phyloP scores from a whole-genome alignment of 352 stramenopile genomes.

The Phytophthora sp. region DNA sequence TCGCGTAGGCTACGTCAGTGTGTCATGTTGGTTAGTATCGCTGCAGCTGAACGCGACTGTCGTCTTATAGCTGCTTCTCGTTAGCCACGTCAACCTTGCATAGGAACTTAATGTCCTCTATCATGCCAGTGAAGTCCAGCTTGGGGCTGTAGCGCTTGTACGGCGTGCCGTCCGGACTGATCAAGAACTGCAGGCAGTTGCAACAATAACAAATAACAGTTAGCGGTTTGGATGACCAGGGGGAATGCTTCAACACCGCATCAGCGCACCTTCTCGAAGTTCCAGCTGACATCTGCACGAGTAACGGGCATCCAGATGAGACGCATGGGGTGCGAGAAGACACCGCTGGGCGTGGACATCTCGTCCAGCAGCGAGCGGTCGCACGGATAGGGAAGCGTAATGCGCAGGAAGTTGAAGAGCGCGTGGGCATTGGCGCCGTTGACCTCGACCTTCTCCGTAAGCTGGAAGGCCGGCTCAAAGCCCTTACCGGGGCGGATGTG shows the following conservation, averaged over 20 bases:
- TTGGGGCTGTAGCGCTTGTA: conserved; percentile 86
- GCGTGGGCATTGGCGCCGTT: conserved; percentile 82
- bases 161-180: conserved; percentile 74
- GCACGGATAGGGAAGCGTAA: conserved; percentile 71
- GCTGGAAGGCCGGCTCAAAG: conserved; percentile 69
- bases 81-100: conserved; percentile 47
- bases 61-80: conserved; percentile 46
- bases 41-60: conserved; percentile 5
- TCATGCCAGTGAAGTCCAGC: conserved; percentile 64
- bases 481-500: conserved; percentile 78
- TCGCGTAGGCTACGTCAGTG: not conserved
- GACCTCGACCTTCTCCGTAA: conserved; percentile 84
- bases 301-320: conserved; percentile 88
- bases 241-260: not conserved
- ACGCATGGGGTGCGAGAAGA: conserved; percentile 84
- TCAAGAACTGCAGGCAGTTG: conserved; percentile 58
- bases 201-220: conserved; percentile 2
- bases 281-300: conserved; percentile 80
- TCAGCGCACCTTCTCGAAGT: conserved; percentile 77
- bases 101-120: conserved; percentile 73
- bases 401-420: conserved; percentile 80
- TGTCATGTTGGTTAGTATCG: not conserved
- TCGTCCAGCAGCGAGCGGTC: conserved; percentile 83
- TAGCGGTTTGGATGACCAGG: not conserved
- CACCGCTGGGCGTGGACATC: conserved; percentile 75